phyloP scores from a whole-genome alignment of 805 yeast species.

The Monosporozyma aerobia region DNA sequence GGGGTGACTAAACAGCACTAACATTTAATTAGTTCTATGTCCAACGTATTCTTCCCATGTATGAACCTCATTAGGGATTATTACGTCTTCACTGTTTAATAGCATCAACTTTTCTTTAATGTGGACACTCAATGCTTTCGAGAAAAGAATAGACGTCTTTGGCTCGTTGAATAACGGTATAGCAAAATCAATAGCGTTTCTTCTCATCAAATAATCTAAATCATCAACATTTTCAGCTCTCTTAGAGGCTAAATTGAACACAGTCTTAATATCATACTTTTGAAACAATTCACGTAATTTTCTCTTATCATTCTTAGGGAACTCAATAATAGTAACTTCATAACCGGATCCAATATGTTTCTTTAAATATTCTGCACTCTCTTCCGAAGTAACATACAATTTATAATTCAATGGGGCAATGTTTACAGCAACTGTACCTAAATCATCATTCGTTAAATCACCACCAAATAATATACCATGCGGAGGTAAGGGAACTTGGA shows the following conservation, averaged over 20 bases:
- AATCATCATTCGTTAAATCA: constrained; percentile 60
- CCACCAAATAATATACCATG: constrained; percentile 91
- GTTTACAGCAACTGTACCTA: constrained; percentile 65
- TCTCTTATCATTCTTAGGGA: constrained; percentile 90
- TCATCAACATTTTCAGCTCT: constrained; percentile 81
- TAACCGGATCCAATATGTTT: constrained; percentile 32
- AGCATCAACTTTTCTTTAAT: constrained; percentile 40
- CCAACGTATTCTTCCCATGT: constrained; percentile 98
- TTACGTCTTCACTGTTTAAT: constrained; percentile 42
- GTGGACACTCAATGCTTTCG: constrained; percentile 69
- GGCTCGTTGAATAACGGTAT: constrained; percentile 96
- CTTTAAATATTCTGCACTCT: constrained; percentile 61
- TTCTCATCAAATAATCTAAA: constrained; percentile 94
- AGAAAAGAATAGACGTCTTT: constrained; percentile 79
- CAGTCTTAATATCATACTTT: constrained; percentile 72
- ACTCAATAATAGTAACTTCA: constrained; percentile 57
- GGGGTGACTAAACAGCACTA: neutral
- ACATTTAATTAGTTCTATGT: constrained; percentile 64
- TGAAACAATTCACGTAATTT: constrained; percentile 90
- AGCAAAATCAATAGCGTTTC: constrained; percentile 97
- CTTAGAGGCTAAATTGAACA: constrained; percentile 82
- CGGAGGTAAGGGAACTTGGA: constrained; percentile 87
- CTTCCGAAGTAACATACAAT: constrained; percentile 65
- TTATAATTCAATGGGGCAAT: constrained; percentile 66
- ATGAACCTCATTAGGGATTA: constrained; percentile 74